Evolutionary conservation across 345 rosid genomes (phyloP).

Genomic region (Populus euphratica): DNA sequence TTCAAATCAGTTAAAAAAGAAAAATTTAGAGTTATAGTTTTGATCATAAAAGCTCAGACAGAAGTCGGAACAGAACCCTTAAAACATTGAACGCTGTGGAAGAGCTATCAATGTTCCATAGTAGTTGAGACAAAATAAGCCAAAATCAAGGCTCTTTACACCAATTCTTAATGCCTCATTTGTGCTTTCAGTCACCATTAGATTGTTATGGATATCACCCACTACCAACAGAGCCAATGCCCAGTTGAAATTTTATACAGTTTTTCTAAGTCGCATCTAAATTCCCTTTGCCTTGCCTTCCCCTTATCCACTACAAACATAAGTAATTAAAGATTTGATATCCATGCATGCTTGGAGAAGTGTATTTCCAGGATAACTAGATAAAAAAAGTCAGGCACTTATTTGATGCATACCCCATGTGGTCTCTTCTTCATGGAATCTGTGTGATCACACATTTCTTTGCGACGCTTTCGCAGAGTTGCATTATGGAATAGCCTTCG

Average conservation of each 20-base stretch:
- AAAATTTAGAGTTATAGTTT: not conserved
- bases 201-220: not conserved
- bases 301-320: not conserved
- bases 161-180: not conserved
- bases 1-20: not conserved
- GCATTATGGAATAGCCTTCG: conserved; percentile 88
- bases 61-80: not conserved
- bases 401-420: conserved; percentile 40
- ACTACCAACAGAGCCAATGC: not conserved
- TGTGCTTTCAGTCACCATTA: not conserved
- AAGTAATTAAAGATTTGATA: not conserved
- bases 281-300: not conserved
- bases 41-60: not conserved
- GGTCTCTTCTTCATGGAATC: conserved; percentile 64
- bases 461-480: conserved; percentile 84
- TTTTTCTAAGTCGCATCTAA: not conserved
- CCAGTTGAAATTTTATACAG: not conserved
- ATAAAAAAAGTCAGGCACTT: not conserved
- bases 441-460: conserved; percentile 78
- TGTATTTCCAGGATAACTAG: not conserved
- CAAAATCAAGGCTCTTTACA: not conserved
- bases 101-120: not conserved
- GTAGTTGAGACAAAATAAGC: not conserved
- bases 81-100: not conserved
- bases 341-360: not conserved